Evolutionary conservation across 805 yeast genomes (phyloP), one percentile per base, ranked within the genome.

Genomic region (Wickerhamiella vanderwaltii): DNA sequence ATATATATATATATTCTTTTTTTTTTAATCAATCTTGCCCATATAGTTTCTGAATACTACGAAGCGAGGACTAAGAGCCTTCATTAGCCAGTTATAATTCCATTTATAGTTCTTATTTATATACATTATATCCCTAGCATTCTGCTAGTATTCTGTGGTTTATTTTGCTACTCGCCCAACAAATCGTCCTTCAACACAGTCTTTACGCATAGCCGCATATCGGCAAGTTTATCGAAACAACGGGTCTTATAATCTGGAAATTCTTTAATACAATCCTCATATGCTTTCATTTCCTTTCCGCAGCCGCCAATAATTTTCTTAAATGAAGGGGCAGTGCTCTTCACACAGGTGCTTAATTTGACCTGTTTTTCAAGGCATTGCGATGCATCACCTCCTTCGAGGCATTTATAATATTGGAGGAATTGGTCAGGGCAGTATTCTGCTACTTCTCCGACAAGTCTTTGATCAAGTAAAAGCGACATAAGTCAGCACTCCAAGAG

Each of bases 401-500:
- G 70, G 55, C 94, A 83, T 52, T 73, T 74, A 58, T 83, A 88
- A 58, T 78, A 83, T 20, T 69, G 72, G 43, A 82, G 61, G 49
- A 83, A 82, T 53, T 75, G 71, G 46, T 72, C 75, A 0, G 93
- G 91, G 57, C 94, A 83, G 53, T 68, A 64, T 42, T 73, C 69
- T 11, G 93, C 86, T 45, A 69, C 80, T 53, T 83, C 94, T 47
- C 81, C 86, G 47, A 83, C 71, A 24, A 83, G 69, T 39, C 79
- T 64, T 55, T 82, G 87, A 59, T 83, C 94, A 23, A 83, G 66
- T 51, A 54, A 50, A 43, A 66, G 57, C 12, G 73, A 64, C 71
- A 69, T 68, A 13, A 11, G 26, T 23, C 7, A 23, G 11, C 26
- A 23, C 7, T 7, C 26, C 7, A 23, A 23, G 26, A 23, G n/a